Conservation (phyloP, 2,329 filamentous ascomycete species). For the Bipolaris oryzae region DNA sequence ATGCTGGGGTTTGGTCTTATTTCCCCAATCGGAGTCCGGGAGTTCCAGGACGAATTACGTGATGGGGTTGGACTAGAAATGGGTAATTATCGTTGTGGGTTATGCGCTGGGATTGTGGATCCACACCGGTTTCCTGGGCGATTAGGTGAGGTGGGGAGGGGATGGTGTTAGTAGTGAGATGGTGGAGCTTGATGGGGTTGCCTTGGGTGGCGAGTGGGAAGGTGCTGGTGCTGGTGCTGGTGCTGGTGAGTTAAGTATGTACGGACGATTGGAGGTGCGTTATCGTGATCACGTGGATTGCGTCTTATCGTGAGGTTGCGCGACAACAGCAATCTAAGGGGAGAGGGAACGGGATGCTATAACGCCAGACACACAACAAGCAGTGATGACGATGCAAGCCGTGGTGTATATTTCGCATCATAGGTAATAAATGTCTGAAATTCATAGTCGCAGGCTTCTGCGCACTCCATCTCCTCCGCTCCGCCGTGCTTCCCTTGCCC, state of each 20-base stretch:
- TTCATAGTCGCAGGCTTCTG: constrained; percentile 12
- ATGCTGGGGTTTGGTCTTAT: neutral
- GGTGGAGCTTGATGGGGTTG: too few species aligned
- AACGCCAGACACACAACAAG: neutral
- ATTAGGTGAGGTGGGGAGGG: too few species aligned
- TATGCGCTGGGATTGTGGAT: too few species aligned
- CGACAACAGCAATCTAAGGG: neutral
- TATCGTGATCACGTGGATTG: constrained; percentile 14
- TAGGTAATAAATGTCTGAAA: neutral
- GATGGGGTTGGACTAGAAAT: too few species aligned
- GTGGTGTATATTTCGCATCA: neutral
- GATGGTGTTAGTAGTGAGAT: too few species aligned
- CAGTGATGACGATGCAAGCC: neutral
- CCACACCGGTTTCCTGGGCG: too few species aligned
- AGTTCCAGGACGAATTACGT: too few species aligned
- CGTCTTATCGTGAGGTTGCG: constrained; percentile 11
- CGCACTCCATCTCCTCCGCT: constrained; percentile 8
- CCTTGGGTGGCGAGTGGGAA: too few species aligned
- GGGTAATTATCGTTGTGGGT: too few species aligned
- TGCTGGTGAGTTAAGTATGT: too few species aligned
- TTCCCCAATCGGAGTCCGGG: too few species aligned
- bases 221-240: too few species aligned
- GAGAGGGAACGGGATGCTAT: neutral
- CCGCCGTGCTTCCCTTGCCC: constrained; percentile 13
- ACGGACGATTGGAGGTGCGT: neutral